Evolutionary conservation across 371 early-diverging fungal species (phyloP).

Genomic region (Apophysomyces variabilis): DNA sequence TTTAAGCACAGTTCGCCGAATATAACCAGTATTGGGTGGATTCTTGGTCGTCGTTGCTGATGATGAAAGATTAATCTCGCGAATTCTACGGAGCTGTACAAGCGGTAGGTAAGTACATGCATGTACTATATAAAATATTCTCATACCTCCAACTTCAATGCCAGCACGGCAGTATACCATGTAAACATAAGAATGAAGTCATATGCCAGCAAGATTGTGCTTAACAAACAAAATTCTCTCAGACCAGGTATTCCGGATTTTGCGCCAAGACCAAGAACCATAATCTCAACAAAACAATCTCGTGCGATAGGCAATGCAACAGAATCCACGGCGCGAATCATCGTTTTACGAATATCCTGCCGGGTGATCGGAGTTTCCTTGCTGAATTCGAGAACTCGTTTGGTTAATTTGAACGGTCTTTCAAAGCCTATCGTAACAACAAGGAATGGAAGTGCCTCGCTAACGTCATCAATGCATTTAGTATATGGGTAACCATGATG

Average conservation of each 20-base stretch:
- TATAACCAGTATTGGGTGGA: conserved; percentile 39
- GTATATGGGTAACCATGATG: neutral
- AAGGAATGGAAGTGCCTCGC: conserved; percentile 88
- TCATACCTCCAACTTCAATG: conserved; percentile 82
- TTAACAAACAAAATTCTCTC: conserved; percentile 78
- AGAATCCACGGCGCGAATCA: conserved; percentile 66
- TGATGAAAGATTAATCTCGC: conserved; percentile 20
- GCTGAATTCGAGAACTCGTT: conserved; percentile 65
- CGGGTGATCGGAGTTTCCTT: conserved; percentile 31
- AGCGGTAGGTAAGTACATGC: neutral
- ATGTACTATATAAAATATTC: neutral
- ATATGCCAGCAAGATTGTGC: conserved; percentile 76
- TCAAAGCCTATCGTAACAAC: conserved; percentile 91
- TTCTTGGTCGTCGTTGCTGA: conserved; percentile 4
- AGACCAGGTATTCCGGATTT: conserved; percentile 75
- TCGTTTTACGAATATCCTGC: conserved; percentile 60
- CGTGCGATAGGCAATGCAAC: conserved; percentile 66
- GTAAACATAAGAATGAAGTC: conserved; percentile 84
- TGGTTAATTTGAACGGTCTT: conserved; percentile 80
- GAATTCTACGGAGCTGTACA: conserved; percentile 25
- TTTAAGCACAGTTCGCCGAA: conserved; percentile 52
- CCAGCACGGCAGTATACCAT: conserved; percentile 80
- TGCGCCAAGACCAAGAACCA: conserved; percentile 75
- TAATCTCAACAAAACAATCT: conserved; percentile 82
- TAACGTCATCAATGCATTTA: conserved; percentile 2